Percentiles rank a stretch among this genome's conserved stretches.
phyloP scores from a whole-genome alignment of 306 rosid genomes.

The Chamaecrista fasciculata region DNA sequence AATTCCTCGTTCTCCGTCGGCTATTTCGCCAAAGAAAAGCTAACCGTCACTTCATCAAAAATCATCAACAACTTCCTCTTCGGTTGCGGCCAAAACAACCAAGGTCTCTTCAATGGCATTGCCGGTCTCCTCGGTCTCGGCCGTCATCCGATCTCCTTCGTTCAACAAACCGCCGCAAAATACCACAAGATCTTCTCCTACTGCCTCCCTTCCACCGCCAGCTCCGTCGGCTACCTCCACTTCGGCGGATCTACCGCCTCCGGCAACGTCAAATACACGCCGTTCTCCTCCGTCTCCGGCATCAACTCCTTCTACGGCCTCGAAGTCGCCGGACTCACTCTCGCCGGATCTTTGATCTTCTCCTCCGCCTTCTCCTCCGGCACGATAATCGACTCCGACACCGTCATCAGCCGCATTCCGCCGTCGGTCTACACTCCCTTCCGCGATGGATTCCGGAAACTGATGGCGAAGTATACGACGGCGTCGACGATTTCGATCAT shows the following conservation, averaged over 20 bases:
- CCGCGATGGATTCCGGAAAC: slow-evolving; percentile 28
- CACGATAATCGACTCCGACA: slow-evolving; percentile 67
- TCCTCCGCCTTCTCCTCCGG: slow-evolving; percentile 42
- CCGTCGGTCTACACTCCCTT: slow-evolving; percentile 49
- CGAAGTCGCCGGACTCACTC: slow-evolving; percentile 34
- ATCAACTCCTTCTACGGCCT: slow-evolving; percentile 48
- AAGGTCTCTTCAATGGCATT: slow-evolving; percentile 51
- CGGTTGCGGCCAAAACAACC: slow-evolving; percentile 78
- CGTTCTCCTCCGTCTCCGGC: slow-evolving; percentile 28
- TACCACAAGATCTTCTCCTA: slow-evolving; percentile 60
- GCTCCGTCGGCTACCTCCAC: slow-evolving; percentile 49
- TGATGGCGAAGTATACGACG: slow-evolving; percentile 43
- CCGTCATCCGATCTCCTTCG: slow-evolving; percentile 58
- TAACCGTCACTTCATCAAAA: slow-evolving; percentile 34
- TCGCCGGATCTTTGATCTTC: slow-evolving; percentile 33
- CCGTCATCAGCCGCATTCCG: slow-evolving; percentile 59
- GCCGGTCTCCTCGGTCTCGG: slow-evolving; percentile 83
- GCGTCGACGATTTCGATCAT: slow-evolving; percentile 35
- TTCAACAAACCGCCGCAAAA: slow-evolving; percentile 57
- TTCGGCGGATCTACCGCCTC: slow-evolving; percentile 33
- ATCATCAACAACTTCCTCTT: slow-evolving; percentile 39
- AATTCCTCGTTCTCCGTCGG: slow-evolving; percentile 65
- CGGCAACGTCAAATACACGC: slow-evolving; percentile 42
- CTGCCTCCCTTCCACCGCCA: slow-evolving; percentile 65
- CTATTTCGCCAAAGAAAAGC: slow-evolving; percentile 46